Conservation (phyloP, 805 yeast genomes). For the Citeromyces nyonsensis region DNA sequence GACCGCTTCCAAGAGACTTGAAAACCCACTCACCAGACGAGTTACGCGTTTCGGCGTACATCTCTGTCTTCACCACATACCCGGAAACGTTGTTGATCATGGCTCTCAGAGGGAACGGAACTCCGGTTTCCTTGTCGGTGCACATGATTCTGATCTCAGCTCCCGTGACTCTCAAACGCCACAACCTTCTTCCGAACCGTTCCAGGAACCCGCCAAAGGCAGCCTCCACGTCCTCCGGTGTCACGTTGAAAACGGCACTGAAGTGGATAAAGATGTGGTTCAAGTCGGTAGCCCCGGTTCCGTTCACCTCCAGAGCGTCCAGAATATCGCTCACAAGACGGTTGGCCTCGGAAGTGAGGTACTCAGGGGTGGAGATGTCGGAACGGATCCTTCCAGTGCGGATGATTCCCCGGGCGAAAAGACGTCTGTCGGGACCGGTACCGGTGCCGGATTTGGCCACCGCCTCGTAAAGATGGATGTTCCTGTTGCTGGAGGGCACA, state of each 20-base stretch:
- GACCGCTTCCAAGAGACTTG: conserved; percentile 63
- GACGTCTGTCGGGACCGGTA: conserved; percentile 71
- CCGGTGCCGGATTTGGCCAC: conserved; percentile 77
- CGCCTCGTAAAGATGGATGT: conserved; percentile 95
- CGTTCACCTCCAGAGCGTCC: conserved; percentile 89
- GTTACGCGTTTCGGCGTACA: conserved; percentile 89
- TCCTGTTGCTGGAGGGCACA: conserved; percentile 89
- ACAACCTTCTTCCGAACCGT: conserved; percentile 90
- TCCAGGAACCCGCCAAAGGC: conserved; percentile 97
- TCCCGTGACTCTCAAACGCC: conserved; percentile 93
- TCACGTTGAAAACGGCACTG: conserved; percentile 86
- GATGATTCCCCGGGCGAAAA: conserved; percentile 92
- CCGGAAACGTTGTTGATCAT: conserved; percentile 94
- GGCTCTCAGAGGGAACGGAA: conserved; percentile 92
- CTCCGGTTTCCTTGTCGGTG: conserved; percentile 75
- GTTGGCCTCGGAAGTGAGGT: conserved; percentile 91
- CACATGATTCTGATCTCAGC: conserved; percentile 97
- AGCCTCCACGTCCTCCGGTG: conserved; percentile 91
- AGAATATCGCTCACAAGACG: conserved; percentile 90
- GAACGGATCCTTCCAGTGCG: conserved; percentile 92
- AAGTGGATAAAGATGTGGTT: conserved; percentile 96
- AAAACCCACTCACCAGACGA: conserved; percentile 93
- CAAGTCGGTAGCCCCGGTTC: conserved; percentile 87
- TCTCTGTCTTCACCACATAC: conserved; percentile 88
- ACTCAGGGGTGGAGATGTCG: conserved; percentile 85